These are phyloP conservation scores for Globisporangium nagaii DNA, from an alignment of 352 stramenopile species.

Conservation along the genomic window DNA sequence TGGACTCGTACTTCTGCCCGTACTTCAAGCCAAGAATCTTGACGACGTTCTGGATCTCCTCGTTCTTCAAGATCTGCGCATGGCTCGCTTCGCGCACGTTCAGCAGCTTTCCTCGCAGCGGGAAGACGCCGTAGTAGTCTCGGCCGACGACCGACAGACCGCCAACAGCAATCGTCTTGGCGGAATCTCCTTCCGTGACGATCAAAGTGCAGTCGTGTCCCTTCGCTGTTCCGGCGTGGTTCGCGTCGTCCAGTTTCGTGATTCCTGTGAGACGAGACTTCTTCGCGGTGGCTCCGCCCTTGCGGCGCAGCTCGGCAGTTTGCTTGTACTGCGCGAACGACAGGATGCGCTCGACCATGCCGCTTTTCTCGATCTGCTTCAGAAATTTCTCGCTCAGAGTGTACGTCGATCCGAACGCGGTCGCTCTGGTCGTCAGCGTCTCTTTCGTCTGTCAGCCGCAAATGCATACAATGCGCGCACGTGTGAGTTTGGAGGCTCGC, in stretches of 20 bases:
- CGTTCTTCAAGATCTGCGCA: conserved; percentile 95
- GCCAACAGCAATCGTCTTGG: conserved; percentile 96
- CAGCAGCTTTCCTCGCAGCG: conserved; percentile 95
- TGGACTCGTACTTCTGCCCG: conserved; percentile 90
- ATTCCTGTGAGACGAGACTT: conserved; percentile 87
- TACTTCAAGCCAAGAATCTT: conserved; percentile 97
- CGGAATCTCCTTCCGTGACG: conserved; percentile 98
- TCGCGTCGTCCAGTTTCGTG: conserved; percentile 97
- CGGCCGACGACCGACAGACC: conserved; percentile 94
- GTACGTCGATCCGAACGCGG: conserved; percentile 84
- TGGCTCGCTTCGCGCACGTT: conserved; percentile 99
- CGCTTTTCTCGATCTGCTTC: conserved; percentile 86
- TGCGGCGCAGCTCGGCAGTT: conserved; percentile 86
- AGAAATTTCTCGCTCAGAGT: conserved; percentile 85
- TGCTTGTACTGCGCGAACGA: conserved; percentile 92
- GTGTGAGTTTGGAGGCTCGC: too few relatives aligned
- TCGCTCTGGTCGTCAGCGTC: conserved; percentile 88
- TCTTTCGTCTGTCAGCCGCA: conserved; percentile 95
- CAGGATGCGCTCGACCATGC: conserved; percentile 88
- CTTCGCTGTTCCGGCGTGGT: conserved; percentile 90
- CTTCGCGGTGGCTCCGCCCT: conserved; percentile 77
- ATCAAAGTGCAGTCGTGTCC: conserved; percentile 96
- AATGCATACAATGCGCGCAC: neutral
- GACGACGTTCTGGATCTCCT: conserved; percentile 95
- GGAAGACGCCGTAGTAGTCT: conserved; percentile 97